Base-by-base conservation (phyloP, 345 rosid genomes). In the Eucalyptus globulus region DNA sequence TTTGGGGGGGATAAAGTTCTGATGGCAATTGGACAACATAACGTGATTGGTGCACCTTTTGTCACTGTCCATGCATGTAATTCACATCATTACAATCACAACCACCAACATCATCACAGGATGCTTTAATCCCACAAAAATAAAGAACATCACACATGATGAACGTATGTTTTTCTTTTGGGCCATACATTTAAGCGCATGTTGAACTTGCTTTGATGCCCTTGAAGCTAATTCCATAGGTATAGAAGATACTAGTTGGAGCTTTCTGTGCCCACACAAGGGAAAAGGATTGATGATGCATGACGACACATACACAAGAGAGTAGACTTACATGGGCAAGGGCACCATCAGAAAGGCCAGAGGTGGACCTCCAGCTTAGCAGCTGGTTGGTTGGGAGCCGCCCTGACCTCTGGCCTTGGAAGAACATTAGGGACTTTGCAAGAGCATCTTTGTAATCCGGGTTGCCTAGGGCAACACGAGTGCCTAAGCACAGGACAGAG, bases 321-420 rank as follows among this genome's bases (percentile, higher is more conserved):
- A 72, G 45, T 72, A 72, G 45, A 67, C 87, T 26, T 95, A 97
- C 99, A 85, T 91, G 92, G 88, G 95, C 94, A 43, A 92, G 87
- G 19, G 80, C 91, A 49, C 99, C 99, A 89, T 97, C 99, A 0
- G 96, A 92, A 62, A 97, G 95, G 83, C 96, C 99, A 7, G 99
- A 96, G 81, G 54, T 90, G 86, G 97, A 94, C 93, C 98, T 93
- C 99, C 99, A 97, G 16, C 91, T 81, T 88, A 97, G 16, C 43
- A 89, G 90, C 90, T 96, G 97, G 85, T 89, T 90, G 29, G 89
- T 21, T 49, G 98, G 95, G 53, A 96, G 94, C 67, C 90, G 94
- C 86, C 99, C 99, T 1, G 99, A 97, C 88, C 98, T 93, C 94
- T 97, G 99, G 13, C 96, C 99, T 90, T 97, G 96, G 88, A 97